Evolutionary conservation across 345 rosid genomes (phyloP).

Genomic region (Psidium friedrichsthalianum): DNA sequence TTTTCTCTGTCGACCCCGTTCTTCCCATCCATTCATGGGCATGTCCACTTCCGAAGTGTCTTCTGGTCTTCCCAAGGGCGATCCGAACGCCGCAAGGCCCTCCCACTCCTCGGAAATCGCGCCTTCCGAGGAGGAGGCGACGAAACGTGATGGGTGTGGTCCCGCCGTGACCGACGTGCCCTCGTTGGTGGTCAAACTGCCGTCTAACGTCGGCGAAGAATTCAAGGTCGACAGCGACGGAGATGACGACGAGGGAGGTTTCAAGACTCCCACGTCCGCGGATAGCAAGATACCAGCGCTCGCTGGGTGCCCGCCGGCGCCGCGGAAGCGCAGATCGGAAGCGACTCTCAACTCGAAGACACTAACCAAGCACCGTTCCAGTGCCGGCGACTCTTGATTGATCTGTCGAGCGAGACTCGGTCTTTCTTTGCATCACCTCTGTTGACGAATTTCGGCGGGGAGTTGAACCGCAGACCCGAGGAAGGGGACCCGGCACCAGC

Average conservation of each 20-base stretch:
- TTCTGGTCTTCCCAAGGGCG: constrained; percentile 16
- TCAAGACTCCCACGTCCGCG: constrained; percentile 52
- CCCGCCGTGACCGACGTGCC: neutral
- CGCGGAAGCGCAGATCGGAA: constrained; percentile 48
- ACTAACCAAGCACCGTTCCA: constrained; percentile 19
- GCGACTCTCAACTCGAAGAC: constrained; percentile 5
- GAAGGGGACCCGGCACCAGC: constrained; percentile 3
- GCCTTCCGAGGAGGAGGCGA: neutral
- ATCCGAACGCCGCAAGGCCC: neutral
- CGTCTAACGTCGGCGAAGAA: neutral
- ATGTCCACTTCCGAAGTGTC: constrained; percentile 30
- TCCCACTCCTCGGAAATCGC: constrained; percentile 21
- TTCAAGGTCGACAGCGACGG: constrained; percentile 2
- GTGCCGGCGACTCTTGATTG: constrained; percentile 22
- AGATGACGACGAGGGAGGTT: constrained; percentile 18
- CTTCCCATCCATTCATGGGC: constrained; percentile 1
- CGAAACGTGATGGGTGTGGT: neutral
- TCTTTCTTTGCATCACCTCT: constrained; percentile 43
- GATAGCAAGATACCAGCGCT: constrained; percentile 25
- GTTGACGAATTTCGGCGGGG: constrained; percentile 41
- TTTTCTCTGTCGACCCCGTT: neutral
- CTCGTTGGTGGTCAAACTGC: neutral
- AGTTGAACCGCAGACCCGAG: constrained; percentile 45
- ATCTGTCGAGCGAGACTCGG: constrained; percentile 59
- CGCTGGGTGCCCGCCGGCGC: constrained; percentile 51